phyloP scores from a whole-genome alignment of 2,329 filamentous ascomycete species.

The Monilinia polystroma region DNA sequence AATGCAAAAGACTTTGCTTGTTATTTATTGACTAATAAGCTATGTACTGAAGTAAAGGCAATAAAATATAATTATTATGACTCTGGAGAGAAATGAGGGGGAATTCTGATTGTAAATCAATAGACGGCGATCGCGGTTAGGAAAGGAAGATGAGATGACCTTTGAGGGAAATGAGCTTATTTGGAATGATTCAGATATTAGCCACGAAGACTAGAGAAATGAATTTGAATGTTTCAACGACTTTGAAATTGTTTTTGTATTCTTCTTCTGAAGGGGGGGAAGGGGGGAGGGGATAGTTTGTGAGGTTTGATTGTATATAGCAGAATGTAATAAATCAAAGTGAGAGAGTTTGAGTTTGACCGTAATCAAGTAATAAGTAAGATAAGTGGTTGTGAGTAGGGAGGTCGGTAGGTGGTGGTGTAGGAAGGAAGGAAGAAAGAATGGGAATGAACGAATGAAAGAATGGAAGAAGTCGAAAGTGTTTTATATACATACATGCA shows the following conservation, averaged over 20 bases:
- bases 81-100: slow-evolving; percentile 30
- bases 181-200: slow-evolving; percentile 20
- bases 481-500: background rate
- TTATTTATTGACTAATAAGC: slow-evolving; percentile 55
- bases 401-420: background rate
- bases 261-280: too few relatives aligned
- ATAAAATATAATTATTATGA: slow-evolving; percentile 24
- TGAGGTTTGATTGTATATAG: too few relatives aligned
- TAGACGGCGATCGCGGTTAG: slow-evolving; percentile 21
- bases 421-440: background rate
- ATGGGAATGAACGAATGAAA: background rate
- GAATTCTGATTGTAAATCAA: slow-evolving; percentile 17
- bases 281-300: too few relatives aligned
- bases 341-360: too few relatives aligned
- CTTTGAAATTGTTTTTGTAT: background rate
- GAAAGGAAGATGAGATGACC: slow-evolving; percentile 20
- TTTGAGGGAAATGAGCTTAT: slow-evolving; percentile 24
- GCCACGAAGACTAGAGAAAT: slow-evolving; percentile 8
- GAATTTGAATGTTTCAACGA: background rate
- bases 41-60: slow-evolving; percentile 44
- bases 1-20: slow-evolving; percentile 35
- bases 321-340: too few relatives aligned
- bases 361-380: too few relatives aligned
- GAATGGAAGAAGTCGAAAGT: background rate
- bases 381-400: too few relatives aligned